Evolutionary conservation across 2,329 filamentous ascomycete species (phyloP), one percentile per base, ranked within the genome.

Genomic region (Nigrospora sphaerica): DNA sequence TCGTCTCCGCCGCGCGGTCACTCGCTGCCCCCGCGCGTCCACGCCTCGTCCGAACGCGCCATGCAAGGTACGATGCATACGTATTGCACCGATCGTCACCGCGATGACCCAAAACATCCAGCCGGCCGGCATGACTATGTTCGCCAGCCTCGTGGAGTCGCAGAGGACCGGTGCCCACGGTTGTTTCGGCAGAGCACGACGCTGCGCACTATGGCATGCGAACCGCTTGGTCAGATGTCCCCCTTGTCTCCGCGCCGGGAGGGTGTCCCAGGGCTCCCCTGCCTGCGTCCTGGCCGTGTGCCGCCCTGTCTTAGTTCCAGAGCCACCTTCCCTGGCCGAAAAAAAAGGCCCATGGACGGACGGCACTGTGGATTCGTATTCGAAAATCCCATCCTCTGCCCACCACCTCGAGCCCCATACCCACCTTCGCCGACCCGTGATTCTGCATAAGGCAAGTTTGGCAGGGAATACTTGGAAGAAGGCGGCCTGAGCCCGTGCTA

Each of bases 51-150:
- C 7, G 32, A 33, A 33, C 42, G 32, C 42, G 35, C 42, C 17
- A 44, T 44, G 42, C 42, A 44, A 44, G 42, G 42, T 44, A 44
- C 42, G 42, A 44, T 44, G 42, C 42, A 37, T 32, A 35, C 42
- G 23, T 31, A 31, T 37, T 37, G 32, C 23, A 33, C 33, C 42
- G 42, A 44, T 44, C 42, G 32, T 37, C 33, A 19, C 23, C 23
- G 42, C 42, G 36, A 44, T 44, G 33, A 37, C 33, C 42, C 28
- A 13, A 19, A 42, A 42, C 40, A 42, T 12, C 34, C 23, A n/a
- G 13, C 32, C 23, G 19, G 32, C 40, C n/a, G 28, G 40, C 34
- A 42, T 42, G 40, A 42, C 40, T 42, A 18, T 28, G 23, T 42
- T 42, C 40, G 23, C 40, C 40, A 42, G 40, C 40, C 40, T 42